Percentiles rank a stretch among this genome's conserved stretches.
Conservation (phyloP, 2,329 filamentous ascomycete genomes). For the Botrytis hyacinthi region DNA sequence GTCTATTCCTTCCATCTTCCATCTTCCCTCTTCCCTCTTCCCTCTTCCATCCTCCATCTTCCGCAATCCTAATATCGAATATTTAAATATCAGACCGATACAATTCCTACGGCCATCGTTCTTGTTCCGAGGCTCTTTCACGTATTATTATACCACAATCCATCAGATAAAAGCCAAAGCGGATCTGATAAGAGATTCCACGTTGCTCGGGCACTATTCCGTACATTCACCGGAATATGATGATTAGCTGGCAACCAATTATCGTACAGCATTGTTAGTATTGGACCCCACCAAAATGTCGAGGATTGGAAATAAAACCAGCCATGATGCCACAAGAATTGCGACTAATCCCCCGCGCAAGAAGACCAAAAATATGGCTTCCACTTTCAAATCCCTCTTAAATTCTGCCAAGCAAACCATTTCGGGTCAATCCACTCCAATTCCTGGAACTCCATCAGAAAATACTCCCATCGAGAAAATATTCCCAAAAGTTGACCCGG, state of each 20-base stretch:
- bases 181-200: slow-evolving; percentile 13
- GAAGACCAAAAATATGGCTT: slow-evolving; percentile 30
- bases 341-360: not conserved
- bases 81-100: not conserved
- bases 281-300: slow-evolving; percentile 11
- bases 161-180: slow-evolving; percentile 9
- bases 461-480: slow-evolving; percentile 44
- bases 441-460: slow-evolving; percentile 30
- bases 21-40: not conserved
- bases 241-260: not conserved
- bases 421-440: slow-evolving; percentile 30
- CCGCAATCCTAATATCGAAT: not conserved
- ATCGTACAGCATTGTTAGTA: not conserved
- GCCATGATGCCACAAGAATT: slow-evolving; percentile 1
- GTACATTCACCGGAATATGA: not conserved
- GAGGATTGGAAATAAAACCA: slow-evolving; percentile 13
- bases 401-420: slow-evolving; percentile 32
- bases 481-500: slow-evolving; percentile 73
- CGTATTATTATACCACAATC: not conserved
- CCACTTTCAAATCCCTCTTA: slow-evolving; percentile 34
- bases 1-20: not conserved
- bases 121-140: not conserved
- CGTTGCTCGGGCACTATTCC: not conserved
- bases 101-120: not conserved
- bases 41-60: too few relatives aligned